phyloP scores from a whole-genome alignment of 495 filamentous ascomycete genomes.

The Durotheca rogersii region DNA sequence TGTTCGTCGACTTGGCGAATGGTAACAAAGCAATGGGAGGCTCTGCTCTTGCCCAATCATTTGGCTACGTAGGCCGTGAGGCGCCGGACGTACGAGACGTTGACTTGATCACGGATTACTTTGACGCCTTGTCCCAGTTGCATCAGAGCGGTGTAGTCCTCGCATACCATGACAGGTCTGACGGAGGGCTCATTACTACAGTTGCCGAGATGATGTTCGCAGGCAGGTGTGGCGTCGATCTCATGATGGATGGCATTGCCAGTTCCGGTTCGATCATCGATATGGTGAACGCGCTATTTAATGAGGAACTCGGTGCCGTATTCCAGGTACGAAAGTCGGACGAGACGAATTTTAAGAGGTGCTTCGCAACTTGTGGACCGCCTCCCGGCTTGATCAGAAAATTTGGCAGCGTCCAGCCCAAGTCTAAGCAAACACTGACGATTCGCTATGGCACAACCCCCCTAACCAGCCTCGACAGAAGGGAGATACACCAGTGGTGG shows the following conservation, averaged over 20 bases:
- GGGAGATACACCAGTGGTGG: constrained; percentile 85
- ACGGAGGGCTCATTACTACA: constrained; percentile 90
- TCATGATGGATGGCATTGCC: constrained; percentile 75
- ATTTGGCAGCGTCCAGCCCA: constrained; percentile 70
- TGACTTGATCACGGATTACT: constrained; percentile 84
- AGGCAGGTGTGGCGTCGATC: constrained; percentile 82
- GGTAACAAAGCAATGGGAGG: constrained; percentile 81
- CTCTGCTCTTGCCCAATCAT: constrained; percentile 89
- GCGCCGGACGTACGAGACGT: constrained; percentile 82
- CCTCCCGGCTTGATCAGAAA: constrained; percentile 76
- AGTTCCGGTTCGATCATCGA: constrained; percentile 57
- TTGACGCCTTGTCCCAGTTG: constrained; percentile 81
- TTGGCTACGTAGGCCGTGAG: constrained; percentile 80
- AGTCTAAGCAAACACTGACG: constrained; percentile 73
- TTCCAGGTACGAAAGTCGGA: constrained; percentile 89
- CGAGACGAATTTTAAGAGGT: constrained; percentile 79
- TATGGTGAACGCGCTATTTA: constrained; percentile 80
- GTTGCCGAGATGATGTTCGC: constrained; percentile 98
- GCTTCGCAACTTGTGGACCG: constrained; percentile 90
- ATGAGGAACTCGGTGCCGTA: constrained; percentile 94
- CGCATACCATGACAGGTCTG: constrained; percentile 92
- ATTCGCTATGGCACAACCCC: constrained; percentile 68
- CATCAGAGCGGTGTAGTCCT: constrained; percentile 86
- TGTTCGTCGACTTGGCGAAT: constrained; percentile 86
- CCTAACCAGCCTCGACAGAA: constrained; percentile 67